phyloP scores from a whole-genome alignment of 306 rosid genomes.

The Pueraria montana region DNA sequence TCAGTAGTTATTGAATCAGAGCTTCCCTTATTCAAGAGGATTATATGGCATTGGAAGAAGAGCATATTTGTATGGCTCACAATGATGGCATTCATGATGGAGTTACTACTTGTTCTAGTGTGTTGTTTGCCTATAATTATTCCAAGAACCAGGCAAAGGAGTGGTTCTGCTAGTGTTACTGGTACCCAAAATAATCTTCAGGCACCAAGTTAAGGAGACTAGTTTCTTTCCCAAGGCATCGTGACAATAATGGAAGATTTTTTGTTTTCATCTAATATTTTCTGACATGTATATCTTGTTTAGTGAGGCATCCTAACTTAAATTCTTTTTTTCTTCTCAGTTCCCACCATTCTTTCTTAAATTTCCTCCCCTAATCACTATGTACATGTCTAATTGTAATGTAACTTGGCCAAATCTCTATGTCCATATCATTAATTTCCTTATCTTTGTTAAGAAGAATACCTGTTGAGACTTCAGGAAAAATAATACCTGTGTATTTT shows the following conservation, averaged over 20 bases:
- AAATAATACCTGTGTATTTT: too few species aligned
- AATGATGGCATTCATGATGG: conserved; percentile 63
- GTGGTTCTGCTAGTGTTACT: conserved; percentile 47
- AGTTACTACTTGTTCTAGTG: conserved; percentile 66
- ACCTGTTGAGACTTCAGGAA: too few species aligned
- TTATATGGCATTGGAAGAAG: conserved; percentile 84
- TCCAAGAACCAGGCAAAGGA: conserved; percentile 67
- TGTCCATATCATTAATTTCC: neutral
- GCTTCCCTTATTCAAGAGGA: conserved; percentile 71
- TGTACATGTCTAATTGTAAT: conserved; percentile 46
- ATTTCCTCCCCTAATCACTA: conserved; percentile 27
- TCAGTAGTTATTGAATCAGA: conserved; percentile 67
- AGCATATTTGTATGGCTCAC: conserved; percentile 75
- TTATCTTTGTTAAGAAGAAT: neutral
- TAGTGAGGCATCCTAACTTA: conserved; percentile 36
- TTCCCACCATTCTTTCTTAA: neutral
- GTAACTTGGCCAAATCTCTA: neutral
- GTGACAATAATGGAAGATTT: conserved; percentile 26
- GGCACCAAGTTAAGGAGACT: conserved; percentile 44
- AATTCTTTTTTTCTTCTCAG: conserved; percentile 20
- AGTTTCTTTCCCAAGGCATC: conserved; percentile 30
- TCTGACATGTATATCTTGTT: conserved; percentile 44
- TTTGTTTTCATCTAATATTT: conserved; percentile 22
- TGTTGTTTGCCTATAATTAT: conserved; percentile 79
- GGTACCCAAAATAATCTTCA: conserved; percentile 41